phyloP scores from a whole-genome alignment of 2,329 filamentous ascomycete genomes.

The Tolypocladium tropicale region DNA sequence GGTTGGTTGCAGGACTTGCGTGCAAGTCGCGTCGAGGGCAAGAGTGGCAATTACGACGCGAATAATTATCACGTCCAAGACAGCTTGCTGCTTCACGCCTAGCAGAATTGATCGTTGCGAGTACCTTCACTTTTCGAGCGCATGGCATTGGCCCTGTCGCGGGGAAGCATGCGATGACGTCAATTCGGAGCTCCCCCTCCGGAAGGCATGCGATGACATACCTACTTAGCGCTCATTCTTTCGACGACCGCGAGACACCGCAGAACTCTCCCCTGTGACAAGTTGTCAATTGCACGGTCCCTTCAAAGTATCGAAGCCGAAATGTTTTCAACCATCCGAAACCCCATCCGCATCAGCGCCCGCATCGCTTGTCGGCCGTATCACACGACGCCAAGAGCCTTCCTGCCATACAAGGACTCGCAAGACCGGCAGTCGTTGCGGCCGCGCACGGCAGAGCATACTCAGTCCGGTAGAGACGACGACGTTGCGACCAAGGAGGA shows the following conservation, averaged over 20 bases:
- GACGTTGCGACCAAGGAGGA: conserved; percentile 43
- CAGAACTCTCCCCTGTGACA: not conserved
- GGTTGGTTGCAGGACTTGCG: not conserved
- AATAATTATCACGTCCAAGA: too few species aligned
- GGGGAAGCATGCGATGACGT: not conserved
- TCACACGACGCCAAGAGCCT: conserved; percentile 17
- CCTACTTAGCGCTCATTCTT: not conserved
- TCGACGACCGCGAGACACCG: not conserved
- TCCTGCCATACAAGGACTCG: conserved; percentile 36
- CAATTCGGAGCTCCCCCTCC: not conserved
- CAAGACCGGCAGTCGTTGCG: conserved; percentile 54
- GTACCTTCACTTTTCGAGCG: too few species aligned
- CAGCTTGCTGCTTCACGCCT: too few species aligned
- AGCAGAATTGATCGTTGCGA: not conserved
- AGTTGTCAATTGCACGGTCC: not conserved
- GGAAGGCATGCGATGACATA: not conserved
- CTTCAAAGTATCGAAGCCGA: not conserved
- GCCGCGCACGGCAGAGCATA: conserved; percentile 55
- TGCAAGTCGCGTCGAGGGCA: not conserved
- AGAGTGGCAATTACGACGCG: not conserved
- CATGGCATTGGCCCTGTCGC: not conserved
- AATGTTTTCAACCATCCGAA: not conserved
- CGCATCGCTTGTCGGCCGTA: conserved; percentile 13
- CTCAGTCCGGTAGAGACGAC: conserved; percentile 56
- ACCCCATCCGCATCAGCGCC: not conserved